Base-by-base conservation (phyloP, 2,329 filamentous ascomycete genomes). In the Alternaria infectoria region DNA sequence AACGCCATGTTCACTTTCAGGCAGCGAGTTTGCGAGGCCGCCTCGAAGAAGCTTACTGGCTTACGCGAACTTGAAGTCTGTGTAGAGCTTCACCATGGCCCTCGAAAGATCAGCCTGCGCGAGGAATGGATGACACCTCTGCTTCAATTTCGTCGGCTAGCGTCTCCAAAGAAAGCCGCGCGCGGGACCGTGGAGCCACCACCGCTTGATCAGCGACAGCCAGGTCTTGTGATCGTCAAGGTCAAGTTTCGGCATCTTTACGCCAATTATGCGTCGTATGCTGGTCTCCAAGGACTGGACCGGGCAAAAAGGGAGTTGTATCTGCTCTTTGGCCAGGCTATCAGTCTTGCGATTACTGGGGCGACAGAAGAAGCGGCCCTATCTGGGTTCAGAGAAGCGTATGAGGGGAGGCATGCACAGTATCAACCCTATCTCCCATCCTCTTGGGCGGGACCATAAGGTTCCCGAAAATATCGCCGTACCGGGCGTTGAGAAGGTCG, bases 91-190 rank as follows among this genome's bases (percentile, higher is more conserved):
- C 69, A 62, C n/a, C 65, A 68, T 8, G n/a, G 13, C 6, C 61
- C 65, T 8, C 64, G 73, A 8, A 65, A 62, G 21, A 69, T 79
- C 45, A 68, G 65, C 40, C 60, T 77, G 9, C 62, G 65, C 12
- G 62, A 75, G 60, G 36, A 58, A 10, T 79, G 71, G 67, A 54
- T 80, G 9, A 23, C 54, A 36, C 78, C 78, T 12, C 46, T 80
- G 4, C 55, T 73, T 11, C 68, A 74, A 15, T 78, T 80, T 49
- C 72, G 75, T 6, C 67, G 69, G 2, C 45, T 72, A 19, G 54
- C 68, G 7, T 23, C 25, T 10, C 13, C 55, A 25, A 28, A 19
- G 15, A 44, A 46, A n/a, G 7, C 10, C 30, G 32, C 28, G 10
- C 5, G 26, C 15, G 10, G 26, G 4, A 25, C 19, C 19, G 30